Evolutionary conservation across 306 rosid genomes (phyloP), one percentile per base, ranked within the genome.

Genomic region (Aeschynomene evenia): DNA sequence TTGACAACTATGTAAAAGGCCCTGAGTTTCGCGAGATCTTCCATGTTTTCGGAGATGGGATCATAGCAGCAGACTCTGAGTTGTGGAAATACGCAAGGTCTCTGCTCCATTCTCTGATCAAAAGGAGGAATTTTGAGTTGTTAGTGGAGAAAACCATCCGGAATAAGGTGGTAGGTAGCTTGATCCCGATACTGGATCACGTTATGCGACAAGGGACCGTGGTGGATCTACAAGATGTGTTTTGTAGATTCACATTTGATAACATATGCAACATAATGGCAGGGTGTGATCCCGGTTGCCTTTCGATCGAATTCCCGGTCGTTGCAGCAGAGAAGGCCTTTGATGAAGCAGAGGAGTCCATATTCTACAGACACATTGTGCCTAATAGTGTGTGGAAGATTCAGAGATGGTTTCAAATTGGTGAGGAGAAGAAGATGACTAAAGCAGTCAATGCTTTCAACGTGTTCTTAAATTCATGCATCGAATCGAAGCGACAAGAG

Each of bases 341-440:
- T n/a, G 74, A 77, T 10, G 76, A 70, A 8, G 28, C 18, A 0
- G 85, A 77, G 28, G 80, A 80, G 45, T 39, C 20, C 1, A 21
- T 80, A 12, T 62, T 85, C 37, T 67, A 50, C 23, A 55, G 87
- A 16, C 87, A 82, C 23, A 2, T 39, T 0, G n/a, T 77, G 19
- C 85, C 85, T 0, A 31, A 7, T 0, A 16, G 1, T 14, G 15
- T 75, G 4, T 85, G 93, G 93, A 83, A 81, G 54, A 13, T 85
- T 0, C 79, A 81, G 9, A 74, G 49, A 18, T 75, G 81, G 75
- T 63, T 87, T 22, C 82, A 72, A 7, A 31, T 87, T 5, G 90
- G 90, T 2, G 45, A 63, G 13, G 85, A 84, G 55, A 71, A 62
- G 68, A 81, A 74, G 58, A 10, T 73, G 59, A 68, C 15, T 0